Percentiles rank a stretch among this genome's conserved stretches.
Evolutionary conservation across 768 basidiomycete genomes (phyloP).

Genomic region (Boletus barrowsii): DNA sequence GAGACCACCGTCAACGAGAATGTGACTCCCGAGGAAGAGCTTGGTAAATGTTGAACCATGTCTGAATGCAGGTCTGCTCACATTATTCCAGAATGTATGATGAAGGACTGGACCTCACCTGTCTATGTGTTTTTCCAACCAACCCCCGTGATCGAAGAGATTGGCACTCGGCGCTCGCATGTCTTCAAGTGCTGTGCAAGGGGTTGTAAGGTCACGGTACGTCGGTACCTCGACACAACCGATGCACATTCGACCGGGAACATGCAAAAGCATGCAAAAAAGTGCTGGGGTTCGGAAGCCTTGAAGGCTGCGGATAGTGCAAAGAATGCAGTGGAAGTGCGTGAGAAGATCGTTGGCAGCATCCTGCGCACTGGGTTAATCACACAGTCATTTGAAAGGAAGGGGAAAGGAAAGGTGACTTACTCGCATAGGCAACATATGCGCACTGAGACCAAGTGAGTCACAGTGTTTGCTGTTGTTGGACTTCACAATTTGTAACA

Average conservation of each 20-base stretch:
- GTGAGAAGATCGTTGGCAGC: neutral
- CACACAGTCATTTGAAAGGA: neutral
- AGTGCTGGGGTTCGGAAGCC: neutral
- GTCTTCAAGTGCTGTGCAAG: neutral
- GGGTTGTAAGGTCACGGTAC: neutral
- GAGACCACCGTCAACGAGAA: neutral
- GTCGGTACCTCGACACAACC: neutral
- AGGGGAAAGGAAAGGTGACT: neutral
- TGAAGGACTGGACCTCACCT: too few species aligned
- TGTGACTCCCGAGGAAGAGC: neutral
- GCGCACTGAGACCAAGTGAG: neutral
- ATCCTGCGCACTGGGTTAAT: neutral
- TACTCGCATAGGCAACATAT: neutral
- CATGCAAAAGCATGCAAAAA: neutral
- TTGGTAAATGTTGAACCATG: neutral
- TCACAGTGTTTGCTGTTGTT: neutral
- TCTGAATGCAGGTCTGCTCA: neutral
- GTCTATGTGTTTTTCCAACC: neutral
- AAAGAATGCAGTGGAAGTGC: neutral
- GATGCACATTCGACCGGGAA: neutral
- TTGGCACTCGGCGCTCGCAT: neutral
- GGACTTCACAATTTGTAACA: too few species aligned
- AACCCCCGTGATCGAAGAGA: neutral
- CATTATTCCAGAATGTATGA: neutral
- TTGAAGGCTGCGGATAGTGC: neutral